Base-by-base conservation (phyloP, 441 rosid genomes). In the Gossypium davidsonii region DNA sequence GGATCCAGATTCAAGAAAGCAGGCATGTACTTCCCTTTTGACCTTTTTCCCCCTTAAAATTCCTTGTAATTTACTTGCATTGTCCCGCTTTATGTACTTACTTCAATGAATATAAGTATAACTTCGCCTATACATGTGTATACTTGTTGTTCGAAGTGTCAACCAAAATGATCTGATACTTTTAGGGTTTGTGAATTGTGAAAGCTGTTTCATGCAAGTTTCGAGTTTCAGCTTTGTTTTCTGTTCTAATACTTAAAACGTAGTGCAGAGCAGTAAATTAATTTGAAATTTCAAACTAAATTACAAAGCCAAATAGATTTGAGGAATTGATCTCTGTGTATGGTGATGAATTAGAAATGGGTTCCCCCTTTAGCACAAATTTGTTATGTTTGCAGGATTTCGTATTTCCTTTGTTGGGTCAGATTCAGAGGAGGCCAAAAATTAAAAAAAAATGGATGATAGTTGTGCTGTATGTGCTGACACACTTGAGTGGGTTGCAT, bases 381-480 rank as follows among this genome's bases (percentile, higher is more conserved):
- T 62, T 76, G 51, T 52, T 68, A 21, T 57, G 14, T 17, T 23
- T 31, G 34, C 53, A 60, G 48, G 71, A 11, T 49, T 10, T 18
- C 15, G 0, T 0, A 14, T 42, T 15, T n/a, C 10, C 17, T 56
- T 21, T 46, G 39, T 57, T 59, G 39, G 6, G 20, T 55, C 15
- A 34, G 3, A 46, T 57, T 46, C 37, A 59, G 52, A 6, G 60
- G 39, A 34, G 39, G 39, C 39, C 39, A 34, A 55, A 25, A 18
- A 59, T 0, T n/a, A n/a, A 28, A 21, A 48, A 58, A 67, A 67
- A 42, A 84, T 85, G 88, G 88, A 83, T 60, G 85, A 81, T 59
- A 70, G 83, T 6, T 85, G 86, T 67, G 85, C 81, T 46, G 86
- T 85, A 37, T 85, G 88, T 73, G 88, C 86, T 4, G 88, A 85